A percentile compares a stretch with the other conserved stretches of the same genome.
Evolutionary conservation across 768 basidiomycete species (phyloP).

Genomic region (Mycena sanguinolenta): DNA sequence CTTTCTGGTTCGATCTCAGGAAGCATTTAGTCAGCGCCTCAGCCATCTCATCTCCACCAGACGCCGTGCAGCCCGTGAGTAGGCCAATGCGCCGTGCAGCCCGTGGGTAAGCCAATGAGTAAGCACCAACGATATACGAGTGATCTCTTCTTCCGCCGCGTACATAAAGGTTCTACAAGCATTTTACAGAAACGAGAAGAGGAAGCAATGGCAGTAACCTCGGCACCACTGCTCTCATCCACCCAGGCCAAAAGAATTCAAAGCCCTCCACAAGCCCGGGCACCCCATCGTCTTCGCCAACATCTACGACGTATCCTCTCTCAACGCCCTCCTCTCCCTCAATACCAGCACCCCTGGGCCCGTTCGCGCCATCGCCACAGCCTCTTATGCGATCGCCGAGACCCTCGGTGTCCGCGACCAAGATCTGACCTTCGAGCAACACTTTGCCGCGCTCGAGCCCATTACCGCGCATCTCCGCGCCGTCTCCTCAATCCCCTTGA

Average conservation of each 20-base stretch:
- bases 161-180: background rate
- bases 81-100: too few relatives aligned
- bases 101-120: too few relatives aligned
- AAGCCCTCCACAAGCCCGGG: slow-evolving; percentile 12
- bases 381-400: slow-evolving; percentile 2
- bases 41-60: too few relatives aligned
- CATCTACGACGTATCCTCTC: slow-evolving; percentile 14
- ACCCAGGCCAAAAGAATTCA: background rate
- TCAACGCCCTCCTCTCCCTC: too few relatives aligned
- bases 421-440: slow-evolving; percentile 6
- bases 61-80: too few relatives aligned
- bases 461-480: background rate
- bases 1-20: too few relatives aligned
- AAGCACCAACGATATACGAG: too few relatives aligned
- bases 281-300: slow-evolving; percentile 16
- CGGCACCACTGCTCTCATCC: background rate
- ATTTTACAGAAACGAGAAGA: too few relatives aligned
- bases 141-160: too few relatives aligned
- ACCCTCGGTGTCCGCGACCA: slow-evolving; percentile 3
- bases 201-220: background rate
- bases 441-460: slow-evolving; percentile 2
- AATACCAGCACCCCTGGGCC: too few relatives aligned
- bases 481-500: background rate
- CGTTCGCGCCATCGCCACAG: slow-evolving; percentile 1
- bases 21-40: too few relatives aligned